Evolutionary conservation across 257 asterid genomes (phyloP).

Genomic region (Solanum arcanum): DNA sequence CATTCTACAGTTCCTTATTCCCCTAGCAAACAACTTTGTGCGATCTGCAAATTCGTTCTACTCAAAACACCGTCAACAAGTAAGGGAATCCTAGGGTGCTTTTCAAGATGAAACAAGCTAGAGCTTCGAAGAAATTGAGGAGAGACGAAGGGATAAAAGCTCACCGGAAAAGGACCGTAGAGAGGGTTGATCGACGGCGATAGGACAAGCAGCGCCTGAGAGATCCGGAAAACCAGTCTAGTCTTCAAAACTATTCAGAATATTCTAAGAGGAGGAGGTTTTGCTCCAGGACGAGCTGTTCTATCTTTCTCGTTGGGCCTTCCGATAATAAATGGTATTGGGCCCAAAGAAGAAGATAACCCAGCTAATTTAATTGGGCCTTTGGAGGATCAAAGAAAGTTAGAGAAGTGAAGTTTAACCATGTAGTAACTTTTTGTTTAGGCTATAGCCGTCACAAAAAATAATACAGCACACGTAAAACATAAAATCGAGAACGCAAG

Average conservation of each 20-base stretch:
- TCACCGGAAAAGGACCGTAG: not conserved
- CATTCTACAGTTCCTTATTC: not conserved
- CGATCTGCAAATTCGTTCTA: not conserved
- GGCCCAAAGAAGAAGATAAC: not conserved
- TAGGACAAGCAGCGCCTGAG: not conserved
- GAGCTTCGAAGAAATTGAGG: not conserved
- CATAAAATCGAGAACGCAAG: too few relatives aligned
- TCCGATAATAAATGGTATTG: not conserved
- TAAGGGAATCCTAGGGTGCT: not conserved
- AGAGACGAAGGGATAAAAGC: not conserved
- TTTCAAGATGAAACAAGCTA: not conserved
- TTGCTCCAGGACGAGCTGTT: not conserved
- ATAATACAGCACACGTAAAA: too few relatives aligned
- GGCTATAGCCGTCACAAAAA: too few relatives aligned
- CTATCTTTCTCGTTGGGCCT: not conserved
- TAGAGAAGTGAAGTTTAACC: not conserved
- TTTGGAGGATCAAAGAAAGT: not conserved
- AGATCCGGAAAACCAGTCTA: not conserved
- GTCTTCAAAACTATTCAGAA: not conserved
- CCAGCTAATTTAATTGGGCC: not conserved
- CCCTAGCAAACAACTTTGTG: not conserved
- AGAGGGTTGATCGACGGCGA: not conserved
- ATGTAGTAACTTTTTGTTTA: too few relatives aligned
- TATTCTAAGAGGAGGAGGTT: not conserved
- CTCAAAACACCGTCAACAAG: not conserved